These are phyloP conservation scores for Nymphaea thermarum DNA, from an alignment of 164 flowering plant species.

Conservation along the genomic window DNA sequence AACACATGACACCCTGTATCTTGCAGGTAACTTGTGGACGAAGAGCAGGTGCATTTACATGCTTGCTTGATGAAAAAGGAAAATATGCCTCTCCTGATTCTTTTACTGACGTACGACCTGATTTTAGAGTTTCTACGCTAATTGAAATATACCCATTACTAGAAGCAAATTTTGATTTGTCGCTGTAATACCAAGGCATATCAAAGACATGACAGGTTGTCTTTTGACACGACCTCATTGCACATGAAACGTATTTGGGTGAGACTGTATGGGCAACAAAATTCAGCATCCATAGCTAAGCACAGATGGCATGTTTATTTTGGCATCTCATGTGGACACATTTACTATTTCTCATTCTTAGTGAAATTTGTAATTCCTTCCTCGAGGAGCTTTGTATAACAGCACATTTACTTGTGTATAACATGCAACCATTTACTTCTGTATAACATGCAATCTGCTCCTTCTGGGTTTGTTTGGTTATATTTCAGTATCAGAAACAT, in stretches of 20 bases:
- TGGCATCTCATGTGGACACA: background rate
- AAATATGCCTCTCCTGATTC: constrained; percentile 46
- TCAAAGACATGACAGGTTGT: background rate
- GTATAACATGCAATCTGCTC: too few species aligned
- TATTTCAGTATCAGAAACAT: too few species aligned
- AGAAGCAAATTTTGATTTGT: constrained; percentile 51
- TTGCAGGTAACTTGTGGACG: constrained; percentile 79
- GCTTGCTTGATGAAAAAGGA: constrained; percentile 89
- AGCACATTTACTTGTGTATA: too few species aligned
- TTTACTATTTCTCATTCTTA: background rate
- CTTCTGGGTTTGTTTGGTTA: too few species aligned
- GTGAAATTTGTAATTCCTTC: background rate
- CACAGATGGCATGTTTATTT: background rate
- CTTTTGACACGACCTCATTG: background rate
- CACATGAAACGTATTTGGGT: background rate
- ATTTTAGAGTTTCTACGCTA: constrained; percentile 76
- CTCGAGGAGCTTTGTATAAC: too few species aligned
- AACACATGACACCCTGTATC: background rate
- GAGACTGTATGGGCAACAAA: background rate
- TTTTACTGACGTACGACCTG: constrained; percentile 43
- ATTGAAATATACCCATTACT: constrained; percentile 35
- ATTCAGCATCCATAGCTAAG: background rate
- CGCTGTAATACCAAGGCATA: constrained; percentile 7
- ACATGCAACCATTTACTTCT: too few species aligned
- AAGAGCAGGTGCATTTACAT: constrained; percentile 75